phyloP scores from a whole-genome alignment of 192 early-diverging fungal genomes.

The Mortierella antarctica region DNA sequence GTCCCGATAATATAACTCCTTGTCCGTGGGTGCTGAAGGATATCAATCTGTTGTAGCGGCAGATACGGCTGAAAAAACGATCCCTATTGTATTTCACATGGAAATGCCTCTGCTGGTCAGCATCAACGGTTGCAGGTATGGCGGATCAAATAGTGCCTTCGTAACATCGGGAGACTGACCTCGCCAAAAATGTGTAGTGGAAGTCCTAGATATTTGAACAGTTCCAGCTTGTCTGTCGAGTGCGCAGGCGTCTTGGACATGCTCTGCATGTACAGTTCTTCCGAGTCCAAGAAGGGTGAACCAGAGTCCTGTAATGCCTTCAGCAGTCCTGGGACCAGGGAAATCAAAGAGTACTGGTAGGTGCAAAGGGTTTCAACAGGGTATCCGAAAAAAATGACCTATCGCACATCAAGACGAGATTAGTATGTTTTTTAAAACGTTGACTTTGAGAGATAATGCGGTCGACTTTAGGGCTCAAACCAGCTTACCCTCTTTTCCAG shows the following conservation, averaged over 20 bases:
- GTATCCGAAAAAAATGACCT: slow-evolving; percentile 87
- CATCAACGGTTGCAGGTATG: neutral
- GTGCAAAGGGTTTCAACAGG: slow-evolving; percentile 81
- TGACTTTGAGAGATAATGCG: neutral
- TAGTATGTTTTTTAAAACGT: no score
- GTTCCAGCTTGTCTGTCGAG: slow-evolving; percentile 55
- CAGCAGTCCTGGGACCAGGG: slow-evolving; percentile 73
- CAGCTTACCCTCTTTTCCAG: slow-evolving; percentile 73
- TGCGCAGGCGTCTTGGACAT: slow-evolving; percentile 51
- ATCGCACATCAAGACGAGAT: neutral
- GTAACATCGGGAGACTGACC: slow-evolving; percentile 34
- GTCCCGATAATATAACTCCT: slow-evolving; percentile 81
- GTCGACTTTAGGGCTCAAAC: neutral
- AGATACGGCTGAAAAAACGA: slow-evolving; percentile 87
- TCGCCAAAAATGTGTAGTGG: slow-evolving; percentile 70
- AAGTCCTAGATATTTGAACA: slow-evolving; percentile 66
- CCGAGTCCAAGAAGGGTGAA: slow-evolving; percentile 58
- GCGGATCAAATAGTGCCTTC: slow-evolving; percentile 12
- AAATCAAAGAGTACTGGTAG: slow-evolving; percentile 83
- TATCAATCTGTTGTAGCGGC: slow-evolving; percentile 86
- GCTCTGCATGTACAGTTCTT: slow-evolving; percentile 51
- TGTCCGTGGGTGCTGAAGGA: slow-evolving; percentile 71
- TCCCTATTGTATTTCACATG: slow-evolving; percentile 57
- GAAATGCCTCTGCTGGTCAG: neutral
- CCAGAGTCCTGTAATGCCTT: slow-evolving; percentile 61